phyloP scores from a whole-genome alignment of 1,284 basidiomycete species.

The Omphalotus olearius region DNA sequence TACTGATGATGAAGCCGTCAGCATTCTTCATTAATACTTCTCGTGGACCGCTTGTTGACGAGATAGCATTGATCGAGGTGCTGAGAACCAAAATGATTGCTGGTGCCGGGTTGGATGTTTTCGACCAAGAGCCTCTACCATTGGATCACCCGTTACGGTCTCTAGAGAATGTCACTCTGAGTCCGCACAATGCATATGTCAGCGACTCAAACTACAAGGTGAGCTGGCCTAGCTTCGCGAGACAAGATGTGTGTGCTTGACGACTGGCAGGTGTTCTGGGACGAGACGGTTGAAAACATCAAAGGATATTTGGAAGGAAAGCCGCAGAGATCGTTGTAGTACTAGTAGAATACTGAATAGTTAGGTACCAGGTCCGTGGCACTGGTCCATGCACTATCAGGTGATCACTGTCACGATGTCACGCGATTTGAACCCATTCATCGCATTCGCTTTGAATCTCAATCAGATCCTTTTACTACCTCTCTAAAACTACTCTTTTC shows the following conservation, averaged over 20 bases:
- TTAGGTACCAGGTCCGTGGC: neutral
- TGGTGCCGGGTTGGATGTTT: constrained; percentile 56
- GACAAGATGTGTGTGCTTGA: neutral
- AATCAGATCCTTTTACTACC: constrained; percentile 12
- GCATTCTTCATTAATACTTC: constrained; percentile 64
- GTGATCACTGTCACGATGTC: constrained; percentile 2
- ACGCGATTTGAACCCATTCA: constrained; percentile 5
- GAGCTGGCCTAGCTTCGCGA: constrained; percentile 15
- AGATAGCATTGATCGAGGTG: constrained; percentile 45
- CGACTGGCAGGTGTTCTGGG: constrained; percentile 30
- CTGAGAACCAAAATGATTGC: constrained; percentile 46
- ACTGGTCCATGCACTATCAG: neutral
- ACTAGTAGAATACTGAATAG: neutral
- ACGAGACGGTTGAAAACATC: constrained; percentile 53
- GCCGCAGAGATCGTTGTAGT: constrained; percentile 7
- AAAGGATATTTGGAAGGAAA: constrained; percentile 14
- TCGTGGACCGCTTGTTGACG: constrained; percentile 58
- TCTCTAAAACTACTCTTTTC: constrained; percentile 11
- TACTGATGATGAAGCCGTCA: constrained; percentile 48
- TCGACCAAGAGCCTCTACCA: constrained; percentile 59
- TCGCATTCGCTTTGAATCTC: neutral
- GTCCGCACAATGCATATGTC: constrained; percentile 59
- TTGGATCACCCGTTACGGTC: constrained; percentile 47
- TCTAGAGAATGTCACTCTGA: constrained; percentile 50
- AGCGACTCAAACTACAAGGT: constrained; percentile 47